phyloP scores from a whole-genome alignment of 2,329 filamentous ascomycete genomes.

The Trichoderma arundinaceum region DNA sequence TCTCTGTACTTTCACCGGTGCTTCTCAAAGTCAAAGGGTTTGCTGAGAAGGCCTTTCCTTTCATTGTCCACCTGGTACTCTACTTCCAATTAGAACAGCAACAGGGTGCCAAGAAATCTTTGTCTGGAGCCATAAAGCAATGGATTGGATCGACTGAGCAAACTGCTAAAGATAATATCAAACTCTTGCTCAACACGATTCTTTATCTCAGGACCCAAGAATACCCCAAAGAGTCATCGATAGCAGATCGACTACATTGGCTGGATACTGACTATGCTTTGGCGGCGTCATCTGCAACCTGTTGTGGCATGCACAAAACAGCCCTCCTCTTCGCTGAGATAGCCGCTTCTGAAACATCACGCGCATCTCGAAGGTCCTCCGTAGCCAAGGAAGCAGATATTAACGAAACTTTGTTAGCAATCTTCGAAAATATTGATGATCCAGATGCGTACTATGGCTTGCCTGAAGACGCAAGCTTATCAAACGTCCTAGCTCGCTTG shows the following conservation, averaged over 20 bases:
- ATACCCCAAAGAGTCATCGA: conserved; percentile 75
- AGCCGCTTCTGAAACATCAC: conserved; percentile 60
- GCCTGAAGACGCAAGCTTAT: conserved; percentile 75
- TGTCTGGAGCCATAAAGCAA: conserved; percentile 69
- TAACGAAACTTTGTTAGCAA: conserved; percentile 73
- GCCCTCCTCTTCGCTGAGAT: conserved; percentile 85
- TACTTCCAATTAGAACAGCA: conserved; percentile 68
- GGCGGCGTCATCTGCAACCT: conserved; percentile 73
- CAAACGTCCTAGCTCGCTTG: conserved; percentile 78
- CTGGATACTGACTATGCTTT: conserved; percentile 78
- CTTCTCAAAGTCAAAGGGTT: conserved; percentile 70
- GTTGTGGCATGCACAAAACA: conserved; percentile 85
- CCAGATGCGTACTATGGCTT: conserved; percentile 96
- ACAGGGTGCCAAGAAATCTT: conserved; percentile 60
- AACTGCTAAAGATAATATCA: conserved; percentile 65
- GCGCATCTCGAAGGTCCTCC: conserved; percentile 71
- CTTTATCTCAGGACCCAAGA: conserved; percentile 87
- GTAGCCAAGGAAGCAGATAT: conserved; percentile 60
- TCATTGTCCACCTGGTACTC: conserved; percentile 82
- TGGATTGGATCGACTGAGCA: conserved; percentile 60
- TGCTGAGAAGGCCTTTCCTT: conserved; percentile 77
- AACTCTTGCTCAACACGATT: conserved; percentile 76
- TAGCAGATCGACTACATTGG: conserved; percentile 81
- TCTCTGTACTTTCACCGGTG: conserved; percentile 71
- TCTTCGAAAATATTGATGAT: conserved; percentile 93